phyloP scores from a whole-genome alignment of 352 stramenopile genomes.

The Halophytophthora batemanensis region DNA sequence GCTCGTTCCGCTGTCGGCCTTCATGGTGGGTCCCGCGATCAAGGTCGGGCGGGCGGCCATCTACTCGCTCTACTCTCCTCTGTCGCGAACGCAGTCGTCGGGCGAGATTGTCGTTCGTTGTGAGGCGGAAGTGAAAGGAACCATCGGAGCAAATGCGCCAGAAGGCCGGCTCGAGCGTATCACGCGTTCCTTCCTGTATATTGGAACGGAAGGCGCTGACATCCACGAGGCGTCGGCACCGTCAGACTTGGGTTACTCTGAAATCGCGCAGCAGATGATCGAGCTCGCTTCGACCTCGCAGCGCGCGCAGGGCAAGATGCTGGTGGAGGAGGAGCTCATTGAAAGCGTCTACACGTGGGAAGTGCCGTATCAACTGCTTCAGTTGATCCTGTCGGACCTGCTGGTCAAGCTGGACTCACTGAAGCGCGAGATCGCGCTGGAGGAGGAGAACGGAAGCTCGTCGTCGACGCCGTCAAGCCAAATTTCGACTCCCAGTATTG shows the following conservation, averaged over 20 bases:
- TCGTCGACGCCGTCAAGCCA: constrained; percentile 55
- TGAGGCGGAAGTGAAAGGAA: constrained; percentile 58
- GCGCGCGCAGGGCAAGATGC: constrained; percentile 50
- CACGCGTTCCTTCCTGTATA: constrained; percentile 77
- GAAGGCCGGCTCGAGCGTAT: constrained; percentile 55
- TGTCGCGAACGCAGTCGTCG: constrained; percentile 57
- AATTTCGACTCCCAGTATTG: constrained; percentile 38
- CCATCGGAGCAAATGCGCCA: constrained; percentile 26
- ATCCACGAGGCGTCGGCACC: constrained; percentile 1
- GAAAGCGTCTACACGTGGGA: constrained; percentile 89
- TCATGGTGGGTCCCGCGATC: constrained; percentile 27
- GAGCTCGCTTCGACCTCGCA: constrained; percentile 35
- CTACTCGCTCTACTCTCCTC: constrained; percentile 58
- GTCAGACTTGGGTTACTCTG: constrained; percentile 22
- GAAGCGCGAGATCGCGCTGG: constrained; percentile 43
- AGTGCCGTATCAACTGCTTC: constrained; percentile 80
- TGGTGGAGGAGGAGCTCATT: constrained; percentile 84
- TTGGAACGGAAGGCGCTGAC: constrained; percentile 31
- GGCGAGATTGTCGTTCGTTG: constrained; percentile 79
- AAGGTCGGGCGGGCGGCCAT: constrained; percentile 36
- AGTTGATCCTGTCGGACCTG: constrained; percentile 74
- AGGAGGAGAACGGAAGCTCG: constrained; percentile 31
- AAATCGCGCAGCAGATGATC: constrained; percentile 46
- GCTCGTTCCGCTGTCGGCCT: constrained; percentile 48
- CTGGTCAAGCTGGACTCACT: constrained; percentile 64